These are phyloP conservation scores for Hypericum perforatum DNA, from an alignment of 345 rosid species.

Conservation along the genomic window DNA sequence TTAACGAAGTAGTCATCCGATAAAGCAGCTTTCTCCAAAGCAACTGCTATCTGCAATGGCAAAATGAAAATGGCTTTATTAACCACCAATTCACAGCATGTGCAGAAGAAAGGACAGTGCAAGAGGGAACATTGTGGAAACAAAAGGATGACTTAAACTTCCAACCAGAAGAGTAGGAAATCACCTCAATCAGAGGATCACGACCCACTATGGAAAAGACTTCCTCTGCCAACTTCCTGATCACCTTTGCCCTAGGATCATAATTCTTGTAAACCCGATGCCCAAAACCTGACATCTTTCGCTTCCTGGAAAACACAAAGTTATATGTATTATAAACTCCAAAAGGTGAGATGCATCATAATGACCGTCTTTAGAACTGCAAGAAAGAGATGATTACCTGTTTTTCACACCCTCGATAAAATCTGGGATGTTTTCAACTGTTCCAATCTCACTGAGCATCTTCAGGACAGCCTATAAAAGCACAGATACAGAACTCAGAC, in stretches of 20 bases:
- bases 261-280: slow-evolving; percentile 98
- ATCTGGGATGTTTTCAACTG: slow-evolving; percentile 83
- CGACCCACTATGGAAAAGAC: slow-evolving; percentile 91
- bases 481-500: slow-evolving; percentile 3
- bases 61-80: background rate
- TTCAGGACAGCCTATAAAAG: slow-evolving; percentile 85
- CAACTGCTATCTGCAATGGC: slow-evolving; percentile 69
- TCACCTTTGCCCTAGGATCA: slow-evolving; percentile 94
- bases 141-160: background rate
- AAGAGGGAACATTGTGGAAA: background rate
- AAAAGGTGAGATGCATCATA: no score
- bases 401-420: slow-evolving; percentile 92
- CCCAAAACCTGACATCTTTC: slow-evolving; percentile 99
- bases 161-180: slow-evolving; percentile 8
- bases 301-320: slow-evolving; percentile 37
- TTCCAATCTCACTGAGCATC: slow-evolving; percentile 87
- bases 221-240: slow-evolving; percentile 83
- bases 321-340: no score
- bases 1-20: slow-evolving; percentile 82
- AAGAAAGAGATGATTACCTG: slow-evolving; percentile 35
- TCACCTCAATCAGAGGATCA: slow-evolving; percentile 96
- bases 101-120: background rate
- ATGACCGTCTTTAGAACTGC: no score
- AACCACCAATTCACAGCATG: background rate
- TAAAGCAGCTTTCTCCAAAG: slow-evolving; percentile 92